Evolutionary conservation across 2,329 filamentous ascomycete genomes (phyloP), one percentile per base, ranked within the genome.

Genomic region (Colletotrichum neosansevieriae): DNA sequence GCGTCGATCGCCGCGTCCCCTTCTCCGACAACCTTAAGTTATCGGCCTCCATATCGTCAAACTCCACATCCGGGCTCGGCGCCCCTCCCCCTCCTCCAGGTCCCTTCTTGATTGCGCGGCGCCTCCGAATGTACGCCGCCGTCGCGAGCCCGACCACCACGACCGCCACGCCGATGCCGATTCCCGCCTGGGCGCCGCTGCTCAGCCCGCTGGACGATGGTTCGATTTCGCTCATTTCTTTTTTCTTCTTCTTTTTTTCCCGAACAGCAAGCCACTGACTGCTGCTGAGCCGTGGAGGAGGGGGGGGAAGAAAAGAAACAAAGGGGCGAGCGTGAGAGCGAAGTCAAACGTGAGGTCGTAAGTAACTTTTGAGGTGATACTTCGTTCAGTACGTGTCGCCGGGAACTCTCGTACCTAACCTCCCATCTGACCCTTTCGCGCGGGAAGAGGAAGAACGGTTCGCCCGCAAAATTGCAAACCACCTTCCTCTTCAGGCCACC

Each of bases 161-260:
- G 12, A 61, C 44, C 17, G 38, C 56, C 19, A 61, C 62, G 9
- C 61, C 66, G n/a, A 67, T 42, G 10, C 66, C 66, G 13, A 69
- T 57, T 21, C 62, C 62, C 10, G 66, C 56, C 42, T 69, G 58
- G 17, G 62, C 66, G 24, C 56, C 62, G 17, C 49, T 45, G 42
- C 66, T 36, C 15, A 69, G 62, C 6, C 66, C 49, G 17, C 32
- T 24, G n/a, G 38, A 11, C 19, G 47, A 34, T 9, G 57, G 42
- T n/a, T 54, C 34, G 42, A 6, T 11, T 38, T 11, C 13, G 36
- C 36, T 38, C 36, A 38, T 38, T 9, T 21, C 10, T 40, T 2
- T 11, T 19, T 21, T 38, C 12, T 36, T 29, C 3, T 17, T 3
- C n/a, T n/a, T n/a, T n/a, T n/a, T n/a, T n/a, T n/a, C n/a, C n/a